Percentiles rank a stretch among this genome's conserved stretches.
These are phyloP conservation scores for Pistacia integerrima DNA, from an alignment of 345 rosid genomes.

Conservation along the genomic window DNA sequence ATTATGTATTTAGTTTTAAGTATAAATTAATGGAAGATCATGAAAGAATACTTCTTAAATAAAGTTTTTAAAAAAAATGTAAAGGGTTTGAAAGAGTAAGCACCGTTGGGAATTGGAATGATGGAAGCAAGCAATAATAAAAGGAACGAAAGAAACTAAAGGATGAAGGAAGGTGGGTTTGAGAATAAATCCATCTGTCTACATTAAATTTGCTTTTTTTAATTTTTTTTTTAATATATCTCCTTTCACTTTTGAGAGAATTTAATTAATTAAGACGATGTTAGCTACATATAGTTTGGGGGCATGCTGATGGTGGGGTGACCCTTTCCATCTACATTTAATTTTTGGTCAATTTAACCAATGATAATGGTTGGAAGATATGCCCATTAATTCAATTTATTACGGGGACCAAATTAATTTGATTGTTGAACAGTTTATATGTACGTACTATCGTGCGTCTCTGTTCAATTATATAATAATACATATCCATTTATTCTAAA, in stretches of 20 bases:
- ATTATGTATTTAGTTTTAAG: too few relatives aligned
- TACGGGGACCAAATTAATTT: slow-evolving; percentile 20
- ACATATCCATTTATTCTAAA: too few relatives aligned
- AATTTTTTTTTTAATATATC: not conserved
- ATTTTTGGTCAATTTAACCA: slow-evolving; percentile 23
- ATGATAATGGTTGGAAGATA: slow-evolving; percentile 23
- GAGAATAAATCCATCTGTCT: slow-evolving; percentile 36
- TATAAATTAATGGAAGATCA: too few relatives aligned
- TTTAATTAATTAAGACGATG: slow-evolving; percentile 7
- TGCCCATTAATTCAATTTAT: slow-evolving; percentile 11
- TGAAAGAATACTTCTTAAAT: too few relatives aligned
- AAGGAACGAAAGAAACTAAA: slow-evolving; percentile 11
- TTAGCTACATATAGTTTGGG: slow-evolving; percentile 11
- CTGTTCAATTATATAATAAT: too few relatives aligned
- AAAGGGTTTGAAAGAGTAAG: too few relatives aligned
- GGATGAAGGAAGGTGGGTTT: slow-evolving; percentile 11
- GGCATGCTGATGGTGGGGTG: slow-evolving; percentile 25
- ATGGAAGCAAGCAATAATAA: slow-evolving; percentile 3
- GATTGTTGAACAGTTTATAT: not conserved
- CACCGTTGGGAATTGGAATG: not conserved
- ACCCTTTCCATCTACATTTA: slow-evolving; percentile 23
- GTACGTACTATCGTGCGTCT: too few relatives aligned
- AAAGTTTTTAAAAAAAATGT: too few relatives aligned
- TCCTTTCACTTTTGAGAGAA: slow-evolving; percentile 8
- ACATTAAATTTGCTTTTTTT: slow-evolving; percentile 25